These are phyloP conservation scores for Starmera dryadoides DNA, from an alignment of 805 yeast genomes.

Conservation along the genomic window DNA sequence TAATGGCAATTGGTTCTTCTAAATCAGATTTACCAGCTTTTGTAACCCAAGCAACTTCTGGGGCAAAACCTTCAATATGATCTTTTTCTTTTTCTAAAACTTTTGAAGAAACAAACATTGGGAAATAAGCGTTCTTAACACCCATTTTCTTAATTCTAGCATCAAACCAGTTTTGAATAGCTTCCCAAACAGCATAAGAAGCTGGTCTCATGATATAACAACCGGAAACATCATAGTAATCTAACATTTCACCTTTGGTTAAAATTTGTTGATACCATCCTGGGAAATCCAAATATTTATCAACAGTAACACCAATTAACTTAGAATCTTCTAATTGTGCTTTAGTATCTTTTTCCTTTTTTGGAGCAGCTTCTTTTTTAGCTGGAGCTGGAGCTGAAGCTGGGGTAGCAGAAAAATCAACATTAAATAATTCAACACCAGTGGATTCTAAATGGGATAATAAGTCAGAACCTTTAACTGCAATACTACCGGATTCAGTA, in stretches of 20 bases:
- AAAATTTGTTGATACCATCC: constrained; percentile 96
- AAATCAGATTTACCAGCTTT: constrained; percentile 89
- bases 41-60: constrained; percentile 99
- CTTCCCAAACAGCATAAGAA: constrained; percentile 92
- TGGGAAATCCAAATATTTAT: constrained; percentile 86
- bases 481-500: constrained; percentile 45
- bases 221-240: constrained; percentile 97
- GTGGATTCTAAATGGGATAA: constrained; percentile 41
- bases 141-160: constrained; percentile 75
- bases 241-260: constrained; percentile 97
- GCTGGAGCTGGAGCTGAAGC: constrained; percentile 29
- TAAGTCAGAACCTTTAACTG: constrained; percentile 39
- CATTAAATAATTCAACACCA: constrained; percentile 44
- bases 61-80: constrained; percentile 98
- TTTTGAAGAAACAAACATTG: constrained; percentile 91
- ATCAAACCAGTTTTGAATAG: constrained; percentile 84
- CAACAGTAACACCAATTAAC: constrained; percentile 92
- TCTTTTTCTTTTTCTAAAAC: constrained; percentile 97
- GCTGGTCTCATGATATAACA: constrained; percentile 97
- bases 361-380: constrained; percentile 20
- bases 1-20: constrained; percentile 97
- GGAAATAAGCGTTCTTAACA: constrained; percentile 94
- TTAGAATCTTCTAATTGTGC: constrained; percentile 79
- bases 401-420: constrained; percentile 43
- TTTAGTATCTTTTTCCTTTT: constrained; percentile 21